Evolutionary conservation across 768 basidiomycete species (phyloP).

Genomic region (Auriscalpium vulgare): DNA sequence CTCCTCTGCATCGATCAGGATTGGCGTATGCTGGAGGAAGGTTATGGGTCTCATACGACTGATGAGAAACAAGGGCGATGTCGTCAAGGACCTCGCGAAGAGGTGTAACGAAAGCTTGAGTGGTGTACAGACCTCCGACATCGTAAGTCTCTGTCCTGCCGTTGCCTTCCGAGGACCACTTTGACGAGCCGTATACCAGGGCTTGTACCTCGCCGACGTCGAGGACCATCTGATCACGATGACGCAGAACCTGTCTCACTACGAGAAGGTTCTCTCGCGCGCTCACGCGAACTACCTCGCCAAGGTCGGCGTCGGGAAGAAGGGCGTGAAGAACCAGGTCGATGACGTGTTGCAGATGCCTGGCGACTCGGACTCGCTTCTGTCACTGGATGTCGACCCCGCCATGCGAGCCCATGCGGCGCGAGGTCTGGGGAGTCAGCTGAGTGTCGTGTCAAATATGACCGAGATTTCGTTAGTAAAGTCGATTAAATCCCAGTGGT

Average conservation of each 20-base stretch:
- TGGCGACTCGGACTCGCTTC: too few relatives aligned
- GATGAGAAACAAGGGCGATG: constrained; percentile 99
- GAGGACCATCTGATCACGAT: constrained; percentile 99
- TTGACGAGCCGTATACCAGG: constrained; percentile 36
- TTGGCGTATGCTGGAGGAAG: constrained; percentile 97
- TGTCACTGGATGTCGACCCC: too few relatives aligned
- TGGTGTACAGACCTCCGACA: constrained; percentile 95
- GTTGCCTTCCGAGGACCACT: neutral
- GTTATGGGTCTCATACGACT: constrained; percentile 95
- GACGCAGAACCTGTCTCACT: constrained; percentile 99
- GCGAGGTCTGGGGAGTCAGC: too few relatives aligned
- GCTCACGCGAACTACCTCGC: constrained; percentile 99
- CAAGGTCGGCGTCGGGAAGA: constrained; percentile 99
- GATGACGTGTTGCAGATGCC: constrained; percentile 61
- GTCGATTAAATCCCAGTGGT: too few relatives aligned
- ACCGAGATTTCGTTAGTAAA: too few relatives aligned
- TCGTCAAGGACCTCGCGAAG: constrained; percentile 97
- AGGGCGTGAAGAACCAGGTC: constrained; percentile 99
- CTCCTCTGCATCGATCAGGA: constrained; percentile 33
- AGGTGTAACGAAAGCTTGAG: constrained; percentile 98
- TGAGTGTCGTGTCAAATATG: too few relatives aligned
- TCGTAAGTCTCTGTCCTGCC: constrained; percentile 42
- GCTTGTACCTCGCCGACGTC: constrained; percentile 91
- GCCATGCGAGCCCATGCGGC: too few relatives aligned
- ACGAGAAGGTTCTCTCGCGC: constrained; percentile 97